Base-by-base conservation (phyloP, 2,329 filamentous ascomycete species). In the Colletotrichum tabaci region DNA sequence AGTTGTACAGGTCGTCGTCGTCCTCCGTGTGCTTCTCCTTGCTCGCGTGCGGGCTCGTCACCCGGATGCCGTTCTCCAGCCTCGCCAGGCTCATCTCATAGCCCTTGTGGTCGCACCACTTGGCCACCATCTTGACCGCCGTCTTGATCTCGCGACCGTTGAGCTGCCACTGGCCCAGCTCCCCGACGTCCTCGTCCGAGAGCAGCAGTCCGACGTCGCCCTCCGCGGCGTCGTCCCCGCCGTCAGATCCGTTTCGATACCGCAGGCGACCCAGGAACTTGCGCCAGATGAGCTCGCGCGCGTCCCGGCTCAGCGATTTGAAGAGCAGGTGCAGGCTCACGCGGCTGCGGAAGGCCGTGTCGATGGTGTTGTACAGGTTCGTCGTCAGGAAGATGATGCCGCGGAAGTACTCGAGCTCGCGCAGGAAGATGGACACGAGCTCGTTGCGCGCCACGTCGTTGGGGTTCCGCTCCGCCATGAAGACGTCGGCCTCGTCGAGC, bases 401-500 rank as follows among this genome's bases (percentile, higher is more conserved):
- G 26, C 80, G 77, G 71, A 80, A 86, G 75, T 85, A 85, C 75
- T 85, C 84, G 30, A 86, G 79, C 78, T 85, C 83, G 23, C 82
- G 80, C 26, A 86, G 77, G 73, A 87, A 86, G 72, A 86, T 85
- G 64, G 82, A 84, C 5, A 86, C 84, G 4, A 88, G 79, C 58
- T 84, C 85, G 75, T 88, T 88, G 18, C 85, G 81, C 49, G 80
- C 79, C 16, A 88, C 81, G 73, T 88, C 83, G 49, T 81, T 80
- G 49, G 81, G 80, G 63, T 84, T 79, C 5, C 87, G 82, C 77
- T 83, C 80, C 1, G 84, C 83, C 77, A 88, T 83, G 77, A 87
- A 88, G 2, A 88, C 85, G 71, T 88, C 87, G 9, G 86, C 86
- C 77, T 88, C 87, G 73, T 88, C 87, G 3, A 88, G 82, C 4